A percentile compares a stretch with the other conserved stretches of the same genome.
Conservation (phyloP, 176 grass and related monocot genomes). For the Lolium multiflorum region DNA sequence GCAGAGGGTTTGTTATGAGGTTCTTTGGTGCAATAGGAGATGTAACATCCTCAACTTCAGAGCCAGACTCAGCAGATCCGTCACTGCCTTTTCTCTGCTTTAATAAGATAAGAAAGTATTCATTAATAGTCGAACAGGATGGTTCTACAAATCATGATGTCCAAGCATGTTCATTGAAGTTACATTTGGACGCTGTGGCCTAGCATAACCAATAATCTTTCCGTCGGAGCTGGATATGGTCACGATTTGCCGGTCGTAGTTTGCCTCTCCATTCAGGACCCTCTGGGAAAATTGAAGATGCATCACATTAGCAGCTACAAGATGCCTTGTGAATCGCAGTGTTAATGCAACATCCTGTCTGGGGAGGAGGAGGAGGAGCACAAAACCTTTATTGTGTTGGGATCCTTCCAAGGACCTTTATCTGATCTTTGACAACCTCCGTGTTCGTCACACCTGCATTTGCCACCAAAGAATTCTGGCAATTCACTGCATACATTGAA, state of each 20-base stretch:
- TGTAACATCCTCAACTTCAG: slow-evolving; percentile 76
- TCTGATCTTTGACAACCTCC: slow-evolving; percentile 92
- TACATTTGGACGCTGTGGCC: slow-evolving; percentile 64
- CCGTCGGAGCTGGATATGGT: slow-evolving; percentile 81
- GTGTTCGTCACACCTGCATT: slow-evolving; percentile 76
- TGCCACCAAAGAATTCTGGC: slow-evolving; percentile 89
- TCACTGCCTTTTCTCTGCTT: slow-evolving; percentile 93
- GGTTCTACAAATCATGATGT: slow-evolving; percentile 34
- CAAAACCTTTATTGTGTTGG: slow-evolving; percentile 77
- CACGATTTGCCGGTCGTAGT: slow-evolving; percentile 93
- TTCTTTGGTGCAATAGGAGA: slow-evolving; percentile 65
- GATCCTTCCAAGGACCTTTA: slow-evolving; percentile 93
- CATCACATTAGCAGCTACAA: slow-evolving; percentile 32
- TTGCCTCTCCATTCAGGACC: slow-evolving; percentile 81
- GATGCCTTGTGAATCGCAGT: not conserved
- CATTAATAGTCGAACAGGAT: slow-evolving; percentile 24
- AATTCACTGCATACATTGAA: slow-evolving; percentile 68
- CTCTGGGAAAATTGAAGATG: slow-evolving; percentile 61
- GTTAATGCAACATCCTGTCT: slow-evolving; percentile 19
- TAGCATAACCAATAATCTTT: slow-evolving; percentile 81
- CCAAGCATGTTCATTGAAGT: slow-evolving; percentile 44
- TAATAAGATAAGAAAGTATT: slow-evolving; percentile 41
- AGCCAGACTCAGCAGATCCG: slow-evolving; percentile 88
- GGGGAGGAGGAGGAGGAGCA: not conserved
- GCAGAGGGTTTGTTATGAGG: slow-evolving; percentile 50